Evolutionary conservation across 2,329 filamentous ascomycete species (phyloP), one percentile per base, ranked within the genome.

Genomic region (Scolecobasidium constrictum): DNA sequence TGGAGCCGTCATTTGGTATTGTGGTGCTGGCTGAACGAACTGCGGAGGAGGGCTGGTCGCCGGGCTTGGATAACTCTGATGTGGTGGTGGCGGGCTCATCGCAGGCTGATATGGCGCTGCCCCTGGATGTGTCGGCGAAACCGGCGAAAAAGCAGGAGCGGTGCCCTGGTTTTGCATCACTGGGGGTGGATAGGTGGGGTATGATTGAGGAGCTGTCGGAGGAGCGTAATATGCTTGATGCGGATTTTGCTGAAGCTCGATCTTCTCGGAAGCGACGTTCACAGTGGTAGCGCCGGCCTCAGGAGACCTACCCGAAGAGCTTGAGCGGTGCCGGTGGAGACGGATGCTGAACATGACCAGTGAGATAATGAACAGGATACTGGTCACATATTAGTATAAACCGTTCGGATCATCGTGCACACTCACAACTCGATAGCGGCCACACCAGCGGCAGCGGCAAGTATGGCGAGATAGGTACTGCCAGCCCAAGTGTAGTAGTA

Each of bases 381-480:
- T 51, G 26, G 3, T 35, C 4, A 26, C 34, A 9, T 4, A 19
- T 42, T 31, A 42, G 31, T 20, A 35, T 17, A 17, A 13, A 12
- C 5, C 11, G 9, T 35, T 5, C 15, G 2, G 18, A 36, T 5
- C 15, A n/a, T 5, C 21, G 11, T n/a, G 13, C 12, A 20, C n/a
- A 52, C 56, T 49, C 41, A 57, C 55, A 56, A 46, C 38, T 59
- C 46, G n/a, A 52, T 42, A 7, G 52, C 52, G 3, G 49, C 50
- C 18, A 60, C 51, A 3, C 55, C 46, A 2, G 53, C 51, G 12
- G 53, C 51, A 9, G 52, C 55, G 9, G 51, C 44, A 5, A 59
- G 43, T 5, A 50, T 47, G 11, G 51, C 52, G 18, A 51, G 53
- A 38, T 55, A 57, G 3, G 52, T 47, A 2, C 31, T 18, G 7